Percentiles rank a stretch among this genome's conserved stretches.
Conservation (phyloP, 176 grass and related monocot species). For the Dendrocalamus sinicus region DNA sequence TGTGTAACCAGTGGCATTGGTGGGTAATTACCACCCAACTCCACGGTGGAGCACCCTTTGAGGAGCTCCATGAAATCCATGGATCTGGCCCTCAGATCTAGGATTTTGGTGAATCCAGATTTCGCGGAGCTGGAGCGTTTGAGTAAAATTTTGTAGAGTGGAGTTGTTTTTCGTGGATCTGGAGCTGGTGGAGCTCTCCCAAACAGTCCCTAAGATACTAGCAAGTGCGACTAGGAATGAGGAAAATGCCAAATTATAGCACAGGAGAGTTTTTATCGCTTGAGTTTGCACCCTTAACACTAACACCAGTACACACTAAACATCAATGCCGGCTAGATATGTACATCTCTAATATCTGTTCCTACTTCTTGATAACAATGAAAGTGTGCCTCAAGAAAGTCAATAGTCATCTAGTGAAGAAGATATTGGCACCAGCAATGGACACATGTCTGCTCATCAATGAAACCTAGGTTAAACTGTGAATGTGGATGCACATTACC, state of each 20-base stretch:
- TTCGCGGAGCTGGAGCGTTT: no score
- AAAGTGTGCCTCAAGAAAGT: background rate
- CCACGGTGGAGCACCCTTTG: no score
- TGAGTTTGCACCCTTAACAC: background rate
- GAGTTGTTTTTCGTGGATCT: no score
- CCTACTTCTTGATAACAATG: background rate
- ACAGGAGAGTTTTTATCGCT: background rate
- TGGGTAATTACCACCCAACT: no score
- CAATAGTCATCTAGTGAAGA: background rate
- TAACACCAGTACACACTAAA: background rate
- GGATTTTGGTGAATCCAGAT: no score
- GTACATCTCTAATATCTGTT: background rate
- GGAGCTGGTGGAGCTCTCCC: no score
- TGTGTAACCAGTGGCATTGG: no score
- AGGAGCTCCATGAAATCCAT: no score
- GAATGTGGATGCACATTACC: background rate
- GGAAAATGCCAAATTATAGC: background rate
- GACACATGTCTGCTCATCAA: background rate
- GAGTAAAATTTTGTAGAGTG: no score
- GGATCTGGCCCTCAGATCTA: no score
- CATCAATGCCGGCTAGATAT: background rate
- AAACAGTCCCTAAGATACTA: background rate
- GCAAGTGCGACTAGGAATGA: background rate
- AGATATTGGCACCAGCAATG: background rate
- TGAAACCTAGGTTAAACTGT: background rate